A percentile compares a stretch with the other conserved stretches of the same genome.
Conservation (phyloP, 805 yeast species). For the Starmerella etchellsii region DNA sequence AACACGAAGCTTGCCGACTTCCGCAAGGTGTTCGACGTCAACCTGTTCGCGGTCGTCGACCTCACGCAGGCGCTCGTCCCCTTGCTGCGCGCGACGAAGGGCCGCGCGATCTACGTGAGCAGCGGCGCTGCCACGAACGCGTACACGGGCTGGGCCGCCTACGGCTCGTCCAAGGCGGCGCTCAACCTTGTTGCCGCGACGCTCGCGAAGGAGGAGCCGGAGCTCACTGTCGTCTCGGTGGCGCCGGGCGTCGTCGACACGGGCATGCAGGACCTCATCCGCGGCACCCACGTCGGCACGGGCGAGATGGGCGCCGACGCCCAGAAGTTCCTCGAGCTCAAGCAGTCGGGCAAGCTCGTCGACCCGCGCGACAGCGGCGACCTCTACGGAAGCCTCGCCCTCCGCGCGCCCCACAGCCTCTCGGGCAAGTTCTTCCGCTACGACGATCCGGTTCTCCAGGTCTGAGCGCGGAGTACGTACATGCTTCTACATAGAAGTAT, state of each 20-base stretch:
- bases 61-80: constrained; percentile 39
- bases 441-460: constrained; percentile 13
- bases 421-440: constrained; percentile 62
- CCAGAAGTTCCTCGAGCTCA: constrained; percentile 51
- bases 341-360: constrained; percentile 43
- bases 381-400: constrained; percentile 53
- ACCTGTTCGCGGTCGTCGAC: constrained; percentile 61
- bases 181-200: constrained; percentile 61
- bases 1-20: constrained; percentile 40
- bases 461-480: too few relatives aligned
- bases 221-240: constrained; percentile 48
- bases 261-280: constrained; percentile 68
- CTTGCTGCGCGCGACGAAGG: constrained; percentile 40
- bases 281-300: constrained; percentile 42
- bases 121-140: constrained; percentile 71
- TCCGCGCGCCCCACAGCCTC: constrained; percentile 44
- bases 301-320: constrained; percentile 47
- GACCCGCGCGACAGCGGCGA: constrained; percentile 62
- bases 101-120: constrained; percentile 65
- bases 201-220: constrained; percentile 53
- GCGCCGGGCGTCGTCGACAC: constrained; percentile 97
- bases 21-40: constrained; percentile 57
- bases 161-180: constrained; percentile 87
- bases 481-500: too few relatives aligned
- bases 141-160: constrained; percentile 74